Base-by-base conservation (phyloP, 192 early-diverging fungal species). In the Thamnidium elegans region DNA sequence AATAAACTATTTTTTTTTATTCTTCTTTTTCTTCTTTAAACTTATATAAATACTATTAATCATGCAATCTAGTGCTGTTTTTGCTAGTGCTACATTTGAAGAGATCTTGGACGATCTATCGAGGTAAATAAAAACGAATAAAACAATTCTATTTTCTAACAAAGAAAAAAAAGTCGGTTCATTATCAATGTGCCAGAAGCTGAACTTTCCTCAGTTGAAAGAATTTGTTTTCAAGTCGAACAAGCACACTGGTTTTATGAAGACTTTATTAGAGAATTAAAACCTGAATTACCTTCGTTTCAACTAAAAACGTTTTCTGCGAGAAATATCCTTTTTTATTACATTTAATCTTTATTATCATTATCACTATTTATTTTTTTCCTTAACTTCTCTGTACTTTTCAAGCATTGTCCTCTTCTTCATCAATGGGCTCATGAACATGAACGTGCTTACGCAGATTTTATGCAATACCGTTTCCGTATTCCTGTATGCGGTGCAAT, bases 201-300 rank as follows among this genome's bases (percentile, higher is more conserved):
- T 75, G 97, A 99, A 77, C 79, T 97, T 10, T 72, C 87, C 8
- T 90, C 92, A n/a, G 86, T 98, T n/a, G 94, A 94, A 65, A 82
- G 97, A 10, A 94, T 99, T 60, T 96, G 91, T 64, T 99, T 99
- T 70, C 97, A 99, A 78, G 96, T 99, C 34, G 97, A 99, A 72
- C 94, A 94, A 75, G 97, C 97, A 8, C 94, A 96, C 71, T 99
- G 97, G 97, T 98, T 92, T 76, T 99, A 98, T 77, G 93, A 95
- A 70, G 97, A 99, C 76, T 97, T 97, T 84, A 84, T 95, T n/a
- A 85, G 95, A 58, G 92, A 94, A 68, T 72, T 88, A 54, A 89
- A 90, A 63, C 84, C 89, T 17, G 78, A 83, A 19, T 74, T 97
- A 45, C 94, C 92, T 6, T 89, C 89, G 3, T 91, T 93, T 64